These are phyloP conservation scores for Phialophora tarda DNA, from an alignment of 2,329 filamentous ascomycete species.

Conservation along the genomic window DNA sequence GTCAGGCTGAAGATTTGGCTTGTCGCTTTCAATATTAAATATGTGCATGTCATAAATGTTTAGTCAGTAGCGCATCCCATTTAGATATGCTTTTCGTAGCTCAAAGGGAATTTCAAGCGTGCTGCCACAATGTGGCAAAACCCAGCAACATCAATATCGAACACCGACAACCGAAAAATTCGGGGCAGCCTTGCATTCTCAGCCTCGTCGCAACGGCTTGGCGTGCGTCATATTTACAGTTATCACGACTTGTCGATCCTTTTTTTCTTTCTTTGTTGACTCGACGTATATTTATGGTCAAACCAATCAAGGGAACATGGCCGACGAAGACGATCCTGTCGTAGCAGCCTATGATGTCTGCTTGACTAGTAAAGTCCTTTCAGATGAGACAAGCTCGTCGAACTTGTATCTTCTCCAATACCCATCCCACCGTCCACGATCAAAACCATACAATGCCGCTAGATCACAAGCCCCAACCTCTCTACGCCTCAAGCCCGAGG, in stretches of 20 bases:
- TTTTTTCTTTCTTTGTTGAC: background rate
- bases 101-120: background rate
- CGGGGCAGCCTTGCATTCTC: conserved; percentile 55
- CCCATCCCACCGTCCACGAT: conserved; percentile 71
- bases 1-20: background rate
- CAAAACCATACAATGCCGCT: conserved; percentile 66
- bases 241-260: background rate
- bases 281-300: background rate
- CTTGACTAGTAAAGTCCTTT: conserved; percentile 65
- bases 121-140: background rate
- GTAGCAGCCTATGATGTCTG: conserved; percentile 81
- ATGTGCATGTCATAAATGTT: background rate
- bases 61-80: background rate
- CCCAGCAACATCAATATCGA: background rate
- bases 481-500: conserved; percentile 79
- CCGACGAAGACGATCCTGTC: conserved; percentile 65
- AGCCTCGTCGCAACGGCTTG: conserved; percentile 38
- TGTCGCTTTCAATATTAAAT: background rate
- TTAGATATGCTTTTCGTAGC: background rate
- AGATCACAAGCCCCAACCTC: conserved; percentile 66
- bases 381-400: conserved; percentile 9
- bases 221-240: background rate
- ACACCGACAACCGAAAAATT: background rate
- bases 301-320: conserved; percentile 17
- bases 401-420: conserved; percentile 80